Evolutionary conservation across 768 basidiomycete species (phyloP), one percentile per base, ranked within the genome.

Genomic region (Xerocomellus chrysenteron): DNA sequence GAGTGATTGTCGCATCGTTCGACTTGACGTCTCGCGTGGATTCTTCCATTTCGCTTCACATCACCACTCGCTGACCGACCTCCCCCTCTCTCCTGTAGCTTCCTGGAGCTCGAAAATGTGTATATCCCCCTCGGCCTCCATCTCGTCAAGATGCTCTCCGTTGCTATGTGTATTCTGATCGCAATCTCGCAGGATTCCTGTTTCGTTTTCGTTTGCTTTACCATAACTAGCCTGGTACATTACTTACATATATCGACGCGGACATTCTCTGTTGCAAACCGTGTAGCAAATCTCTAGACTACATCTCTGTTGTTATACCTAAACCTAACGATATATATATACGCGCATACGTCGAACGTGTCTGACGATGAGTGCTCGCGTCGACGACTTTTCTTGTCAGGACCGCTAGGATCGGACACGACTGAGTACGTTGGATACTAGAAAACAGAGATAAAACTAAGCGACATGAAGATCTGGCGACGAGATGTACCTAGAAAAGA

Each of bases 1-100:
- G 70, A 81, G 69, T 71, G 62, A 66, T 55, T 55, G 66, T 51
- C 19, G 48, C 42, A 32, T 61, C 54, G 51, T 52, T 30, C 58
- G 52, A 57, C 30, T 44, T 59, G 40, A 64, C 50, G 6, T 5
- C 47, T 50, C 47, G 21, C 50, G 41, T 55, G 53, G 59, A 64
- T 62, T 19, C 37, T 45, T 35, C 28, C 10, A 4, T 50, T 54
- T 46, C 14, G 44, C 6, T 28, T 42, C 4, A 2, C 12, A 40
- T 50, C 52, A 47, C 48, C 42, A 46, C 50, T 64, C 45, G 41
- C 63, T 65, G 43, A 62, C 51, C 26, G 13, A 44, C 19, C 14
- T 16, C 19, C 12, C 2, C 24, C 5, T 6, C 50, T 24, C 41
- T 32, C 14, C 42, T 21, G 37, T 55, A 62, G 63, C 64, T 28